These are phyloP conservation scores for Ogataea nitratoaversa DNA, from an alignment of 805 yeast species.

Conservation along the genomic window DNA sequence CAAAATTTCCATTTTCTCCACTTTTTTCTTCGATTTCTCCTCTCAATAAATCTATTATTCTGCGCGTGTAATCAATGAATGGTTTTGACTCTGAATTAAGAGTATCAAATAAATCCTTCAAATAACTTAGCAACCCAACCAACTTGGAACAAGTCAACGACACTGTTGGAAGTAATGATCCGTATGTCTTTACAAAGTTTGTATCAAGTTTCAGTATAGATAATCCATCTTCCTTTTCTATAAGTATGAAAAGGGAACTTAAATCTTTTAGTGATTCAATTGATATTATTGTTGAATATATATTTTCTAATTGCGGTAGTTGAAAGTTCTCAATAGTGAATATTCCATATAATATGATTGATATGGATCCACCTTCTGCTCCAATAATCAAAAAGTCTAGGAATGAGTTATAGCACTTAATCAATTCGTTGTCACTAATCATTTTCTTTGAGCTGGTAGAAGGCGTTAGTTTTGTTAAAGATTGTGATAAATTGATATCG, in stretches of 20 bases:
- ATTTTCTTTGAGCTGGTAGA: constrained; percentile 16
- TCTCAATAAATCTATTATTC: constrained; percentile 32
- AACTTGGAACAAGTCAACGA: constrained; percentile 34
- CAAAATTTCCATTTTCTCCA: constrained; percentile 11
- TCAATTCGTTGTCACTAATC: constrained; percentile 20
- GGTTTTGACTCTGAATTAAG: constrained; percentile 31
- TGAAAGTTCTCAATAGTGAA: constrained; percentile 28
- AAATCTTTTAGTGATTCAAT: constrained; percentile 20
- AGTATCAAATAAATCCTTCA: constrained; percentile 30
- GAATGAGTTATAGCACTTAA: constrained; percentile 20
- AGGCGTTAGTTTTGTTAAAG: constrained; percentile 25
- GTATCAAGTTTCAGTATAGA: constrained; percentile 22
- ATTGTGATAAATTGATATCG: constrained; percentile 20
- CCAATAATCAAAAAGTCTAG: constrained; percentile 28
- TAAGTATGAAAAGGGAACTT: constrained; percentile 23
- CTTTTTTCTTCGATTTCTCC: constrained; percentile 30
- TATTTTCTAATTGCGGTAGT: constrained; percentile 12
- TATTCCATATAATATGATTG: constrained; percentile 30
- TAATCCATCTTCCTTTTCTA: constrained; percentile 16
- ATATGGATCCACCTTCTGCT: constrained; percentile 19
- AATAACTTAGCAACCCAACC: constrained; percentile 30
- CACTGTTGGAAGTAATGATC: constrained; percentile 27
- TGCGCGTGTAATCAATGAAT: constrained; percentile 34
- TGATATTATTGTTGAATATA: constrained; percentile 13
- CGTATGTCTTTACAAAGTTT: constrained; percentile 27